phyloP scores from a whole-genome alignment of 108 stramenopile species.

The Pseudonitzschia pungens region DNA sequence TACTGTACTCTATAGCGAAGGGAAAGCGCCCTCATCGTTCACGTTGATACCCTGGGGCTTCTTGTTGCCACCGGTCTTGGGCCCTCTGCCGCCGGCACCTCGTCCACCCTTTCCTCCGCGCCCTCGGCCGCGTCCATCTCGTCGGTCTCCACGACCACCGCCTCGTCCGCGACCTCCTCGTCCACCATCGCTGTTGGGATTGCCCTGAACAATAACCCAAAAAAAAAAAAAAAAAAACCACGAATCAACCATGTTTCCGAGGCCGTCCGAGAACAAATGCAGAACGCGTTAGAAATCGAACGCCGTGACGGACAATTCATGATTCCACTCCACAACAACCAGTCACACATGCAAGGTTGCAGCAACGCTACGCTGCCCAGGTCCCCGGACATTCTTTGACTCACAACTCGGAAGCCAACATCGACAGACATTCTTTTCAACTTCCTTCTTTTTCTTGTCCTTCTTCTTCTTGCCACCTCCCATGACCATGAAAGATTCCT shows the following conservation, averaged over 20 bases:
- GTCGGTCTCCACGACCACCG: slow-evolving; percentile 48
- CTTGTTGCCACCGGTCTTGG: slow-evolving; percentile 33
- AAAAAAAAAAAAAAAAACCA: not conserved
- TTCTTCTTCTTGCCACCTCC: slow-evolving; percentile 72
- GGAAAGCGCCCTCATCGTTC: slow-evolving; percentile 65
- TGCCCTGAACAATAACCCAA: slow-evolving; percentile 15
- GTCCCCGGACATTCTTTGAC: not conserved
- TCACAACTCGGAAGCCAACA: slow-evolving; percentile 68
- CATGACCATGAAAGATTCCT: slow-evolving; percentile 80
- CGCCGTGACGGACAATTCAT: no score
- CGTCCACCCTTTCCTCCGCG: slow-evolving; percentile 40
- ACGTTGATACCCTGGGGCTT: slow-evolving; percentile 53
- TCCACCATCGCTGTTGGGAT: slow-evolving; percentile 36
- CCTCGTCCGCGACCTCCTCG: slow-evolving; percentile 33
- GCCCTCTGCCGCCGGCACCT: slow-evolving; percentile 40
- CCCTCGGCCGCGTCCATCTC: slow-evolving; percentile 45
- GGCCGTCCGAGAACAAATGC: no score
- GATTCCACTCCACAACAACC: not conserved
- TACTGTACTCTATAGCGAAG: slow-evolving; percentile 52
- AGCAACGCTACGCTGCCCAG: no score
- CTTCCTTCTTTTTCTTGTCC: slow-evolving; percentile 53
- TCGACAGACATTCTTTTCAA: slow-evolving; percentile 66
- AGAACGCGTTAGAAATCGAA: no score
- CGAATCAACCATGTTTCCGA: no score
- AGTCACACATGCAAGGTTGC: no score